phyloP scores from a whole-genome alignment of 352 stramenopile genomes.

The Globisporangium radiosum region DNA sequence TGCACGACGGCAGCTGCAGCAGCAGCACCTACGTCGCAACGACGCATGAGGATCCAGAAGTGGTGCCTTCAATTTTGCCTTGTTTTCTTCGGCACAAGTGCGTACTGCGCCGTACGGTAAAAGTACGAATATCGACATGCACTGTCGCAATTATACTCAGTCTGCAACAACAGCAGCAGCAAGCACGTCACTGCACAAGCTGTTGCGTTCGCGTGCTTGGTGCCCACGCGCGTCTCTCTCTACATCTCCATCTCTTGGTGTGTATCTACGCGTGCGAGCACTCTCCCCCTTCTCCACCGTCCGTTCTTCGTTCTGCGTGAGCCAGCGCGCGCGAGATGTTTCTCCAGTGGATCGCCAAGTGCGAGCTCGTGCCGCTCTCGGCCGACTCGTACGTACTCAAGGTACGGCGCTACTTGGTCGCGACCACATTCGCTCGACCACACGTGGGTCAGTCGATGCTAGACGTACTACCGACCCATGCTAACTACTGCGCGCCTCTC shows the following conservation, averaged over 20 bases:
- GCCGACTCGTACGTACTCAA: slow-evolving; percentile 79
- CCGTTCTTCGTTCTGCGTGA: too few relatives aligned
- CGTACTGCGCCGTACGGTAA: background rate
- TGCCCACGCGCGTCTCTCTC: background rate
- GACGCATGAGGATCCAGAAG: background rate
- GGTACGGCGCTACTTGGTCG: slow-evolving; percentile 16
- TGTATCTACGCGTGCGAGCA: background rate
- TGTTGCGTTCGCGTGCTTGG: background rate
- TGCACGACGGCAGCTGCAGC: background rate
- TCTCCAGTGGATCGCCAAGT: slow-evolving; percentile 84
- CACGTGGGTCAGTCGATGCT: background rate
- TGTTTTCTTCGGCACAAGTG: background rate
- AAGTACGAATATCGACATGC: slow-evolving; percentile 1
- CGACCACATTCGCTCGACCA: background rate
- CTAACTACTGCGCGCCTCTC: too few relatives aligned
- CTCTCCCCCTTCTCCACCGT: too few relatives aligned
- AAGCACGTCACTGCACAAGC: background rate
- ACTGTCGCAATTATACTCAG: background rate
- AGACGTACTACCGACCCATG: too few relatives aligned
- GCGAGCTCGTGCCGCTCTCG: slow-evolving; percentile 66
- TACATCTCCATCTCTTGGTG: background rate
- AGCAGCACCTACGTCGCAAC: background rate
- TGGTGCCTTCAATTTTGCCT: background rate
- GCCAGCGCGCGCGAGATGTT: slow-evolving; percentile 45
- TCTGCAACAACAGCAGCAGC: background rate